Conservation (phyloP, 768 basidiomycete genomes). For the Auriscalpium vulgare region DNA sequence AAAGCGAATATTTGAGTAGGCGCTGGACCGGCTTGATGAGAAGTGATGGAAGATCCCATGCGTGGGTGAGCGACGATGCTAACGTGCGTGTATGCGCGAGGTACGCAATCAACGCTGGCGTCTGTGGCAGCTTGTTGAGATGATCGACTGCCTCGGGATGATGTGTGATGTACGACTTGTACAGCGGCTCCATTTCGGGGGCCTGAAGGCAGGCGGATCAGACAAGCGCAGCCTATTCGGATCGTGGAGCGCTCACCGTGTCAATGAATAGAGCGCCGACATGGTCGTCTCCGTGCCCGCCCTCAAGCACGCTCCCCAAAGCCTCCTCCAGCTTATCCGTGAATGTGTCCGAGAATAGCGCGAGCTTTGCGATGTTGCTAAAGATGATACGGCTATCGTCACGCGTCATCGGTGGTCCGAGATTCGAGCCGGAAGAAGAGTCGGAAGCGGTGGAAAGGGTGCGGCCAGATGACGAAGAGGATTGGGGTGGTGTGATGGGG, state of each 20-base stretch:
- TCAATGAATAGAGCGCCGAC: conserved; percentile 67
- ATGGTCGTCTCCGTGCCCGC: conserved; percentile 57
- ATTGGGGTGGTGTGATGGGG: conserved; percentile 22
- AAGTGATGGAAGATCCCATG: conserved; percentile 89
- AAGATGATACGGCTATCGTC: conserved; percentile 71
- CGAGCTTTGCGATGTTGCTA: conserved; percentile 68
- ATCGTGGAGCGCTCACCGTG: conserved; percentile 38
- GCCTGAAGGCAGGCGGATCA: conserved; percentile 35
- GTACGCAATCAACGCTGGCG: conserved; percentile 57
- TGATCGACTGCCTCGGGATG: conserved; percentile 71
- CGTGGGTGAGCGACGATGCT: conserved; percentile 68
- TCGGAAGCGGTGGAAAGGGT: conserved; percentile 46
- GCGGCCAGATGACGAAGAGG: conserved; percentile 41
- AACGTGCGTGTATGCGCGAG: conserved; percentile 56
- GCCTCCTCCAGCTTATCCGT: conserved; percentile 58
- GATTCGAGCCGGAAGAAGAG: conserved; percentile 25
- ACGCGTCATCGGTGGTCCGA: conserved; percentile 54
- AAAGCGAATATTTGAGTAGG: conserved; percentile 86
- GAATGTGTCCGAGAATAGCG: conserved; percentile 61
- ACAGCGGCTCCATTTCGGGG: conserved; percentile 60
- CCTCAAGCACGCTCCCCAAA: conserved; percentile 53
- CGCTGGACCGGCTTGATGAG: conserved; percentile 98
- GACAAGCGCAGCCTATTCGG: background rate
- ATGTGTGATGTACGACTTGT: conserved; percentile 74
- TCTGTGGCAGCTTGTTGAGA: conserved; percentile 42